Base-by-base conservation (phyloP, 202 grass and related monocot species). In the Panicum hallii region DNA sequence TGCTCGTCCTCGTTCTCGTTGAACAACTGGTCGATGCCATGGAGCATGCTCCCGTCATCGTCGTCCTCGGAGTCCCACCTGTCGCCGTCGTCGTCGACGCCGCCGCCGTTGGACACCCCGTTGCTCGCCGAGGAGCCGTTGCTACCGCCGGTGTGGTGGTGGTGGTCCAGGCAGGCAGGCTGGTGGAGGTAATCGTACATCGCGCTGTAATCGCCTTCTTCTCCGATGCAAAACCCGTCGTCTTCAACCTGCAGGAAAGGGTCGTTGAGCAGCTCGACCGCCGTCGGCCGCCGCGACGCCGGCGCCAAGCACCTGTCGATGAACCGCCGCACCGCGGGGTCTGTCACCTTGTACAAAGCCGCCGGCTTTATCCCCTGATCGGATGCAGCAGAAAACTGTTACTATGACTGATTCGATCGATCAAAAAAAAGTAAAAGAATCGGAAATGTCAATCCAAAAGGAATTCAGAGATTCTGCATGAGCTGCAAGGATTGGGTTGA, bases 321-420 rank as follows among this genome's bases (percentile, higher is more conserved):
- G 70, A 97, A 92, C 70, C 79, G 66, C 80, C 89, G 74, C 73
- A 89, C 79, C 49, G 47, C 66, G 0, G 87, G 76, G 64, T 97
- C 92, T 1, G 67, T 86, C 48, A 94, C 87, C 71, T 88, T 87
- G 74, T 88, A 82, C 62, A 94, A 14, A 7, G 89, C 91, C 44
- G 85, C 89, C 10, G 94, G 94, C 75, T 92, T 97, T 13, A 87
- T 90, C 43, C 89, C 95, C 95, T 97, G 56, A 38, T 44, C 20
- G 43, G 13, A 83, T 6, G 28, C 5, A 57, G 3, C 28, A 52
- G 16, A 50, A 40, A 73, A 4, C 17, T 2, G 36, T 38, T 38
- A 4, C 36, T 4, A 38, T 38, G 26, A 26, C 26, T 26, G 26
- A 26, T 26, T 38, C 36, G 3, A 38, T 38, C 36, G 36, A 38